phyloP scores from a whole-genome alignment of 345 rosid genomes.

The Lumnitzera racemosa region DNA sequence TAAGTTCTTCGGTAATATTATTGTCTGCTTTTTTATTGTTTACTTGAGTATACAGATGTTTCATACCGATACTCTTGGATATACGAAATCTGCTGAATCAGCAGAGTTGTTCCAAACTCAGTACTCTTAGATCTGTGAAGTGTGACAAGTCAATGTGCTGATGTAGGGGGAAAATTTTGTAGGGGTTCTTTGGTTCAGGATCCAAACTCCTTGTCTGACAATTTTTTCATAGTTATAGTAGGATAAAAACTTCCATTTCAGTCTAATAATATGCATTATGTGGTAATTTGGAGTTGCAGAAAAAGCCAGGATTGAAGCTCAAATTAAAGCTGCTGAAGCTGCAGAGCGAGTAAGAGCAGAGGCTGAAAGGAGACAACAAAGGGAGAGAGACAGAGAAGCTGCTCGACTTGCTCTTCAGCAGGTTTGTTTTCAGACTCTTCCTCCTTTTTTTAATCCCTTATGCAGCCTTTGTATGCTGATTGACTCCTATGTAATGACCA shows the following conservation, averaged over 20 bases:
- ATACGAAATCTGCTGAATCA: too few species aligned
- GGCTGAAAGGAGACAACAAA: slow-evolving; percentile 42
- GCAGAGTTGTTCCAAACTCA: too few species aligned
- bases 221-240: background rate
- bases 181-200: too few species aligned
- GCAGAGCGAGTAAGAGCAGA: slow-evolving; percentile 43
- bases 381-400: slow-evolving; percentile 63
- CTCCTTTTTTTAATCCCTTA: too few species aligned
- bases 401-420: slow-evolving; percentile 55
- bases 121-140: too few species aligned
- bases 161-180: too few species aligned
- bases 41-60: too few species aligned
- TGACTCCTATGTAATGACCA: slow-evolving; percentile 7
- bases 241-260: too few species aligned
- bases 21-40: too few species aligned
- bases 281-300: slow-evolving; percentile 28
- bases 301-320: slow-evolving; percentile 64
- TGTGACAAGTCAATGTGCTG: background rate
- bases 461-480: too few species aligned
- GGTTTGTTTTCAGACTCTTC: slow-evolving; percentile 22
- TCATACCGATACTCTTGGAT: too few species aligned
- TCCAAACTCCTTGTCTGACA: background rate
- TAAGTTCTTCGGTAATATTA: too few species aligned
- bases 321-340: slow-evolving; percentile 56
- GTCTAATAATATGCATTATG: background rate